Base-by-base conservation (phyloP, 1,284 basidiomycete genomes). In the Cutaneotrichosporon sp. region DNA sequence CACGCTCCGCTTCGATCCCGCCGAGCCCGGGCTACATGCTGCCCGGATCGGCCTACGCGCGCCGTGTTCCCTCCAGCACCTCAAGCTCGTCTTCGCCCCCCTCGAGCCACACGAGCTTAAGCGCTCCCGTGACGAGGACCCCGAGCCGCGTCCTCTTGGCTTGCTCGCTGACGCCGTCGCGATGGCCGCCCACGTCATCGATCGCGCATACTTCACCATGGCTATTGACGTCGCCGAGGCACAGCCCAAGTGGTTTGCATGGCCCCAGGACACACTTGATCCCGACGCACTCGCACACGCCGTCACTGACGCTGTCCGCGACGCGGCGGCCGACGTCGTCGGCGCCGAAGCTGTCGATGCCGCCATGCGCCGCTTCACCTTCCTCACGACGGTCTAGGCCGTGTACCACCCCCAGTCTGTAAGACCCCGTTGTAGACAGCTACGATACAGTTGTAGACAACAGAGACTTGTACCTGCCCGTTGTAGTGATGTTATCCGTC, bases 71-170 rank as follows among this genome's bases (percentile, higher is more conserved):
- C 30, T 49, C 3, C 22, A 17, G 38, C 30, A 49, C 13, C 38
- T 49, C 4, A n/a, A 15, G 3, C 12, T 49, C 37, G 26, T 33
- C 9, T 42, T 49, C 21, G 22, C 30, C 13, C 18, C 47, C 7
- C 47, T 49, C 30, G 38, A 33, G n/a, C 39, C 47, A 3, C 38
- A 39, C 18, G 47, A 49, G 30, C 47, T 49, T 2, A 33, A 34
- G 26, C 42, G 41, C 14, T 26, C 33, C 8, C 13, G 42, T 0
- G 42, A 44, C 22, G 42, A n/a, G 9, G 35, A 17, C 8, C 49
- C 40, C 17, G 40, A 37, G 23, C 23, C 38, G 1, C 47, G 38
- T 13, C 38, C 34, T 33, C 36, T 46, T 5, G 47, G 47, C 20
- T 35, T 49, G 39, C 33, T 49, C 10, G 30, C 39, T 21, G 47